Conservation (phyloP, 352 stramenopile genomes). For the Aphanomyces stellatus region DNA sequence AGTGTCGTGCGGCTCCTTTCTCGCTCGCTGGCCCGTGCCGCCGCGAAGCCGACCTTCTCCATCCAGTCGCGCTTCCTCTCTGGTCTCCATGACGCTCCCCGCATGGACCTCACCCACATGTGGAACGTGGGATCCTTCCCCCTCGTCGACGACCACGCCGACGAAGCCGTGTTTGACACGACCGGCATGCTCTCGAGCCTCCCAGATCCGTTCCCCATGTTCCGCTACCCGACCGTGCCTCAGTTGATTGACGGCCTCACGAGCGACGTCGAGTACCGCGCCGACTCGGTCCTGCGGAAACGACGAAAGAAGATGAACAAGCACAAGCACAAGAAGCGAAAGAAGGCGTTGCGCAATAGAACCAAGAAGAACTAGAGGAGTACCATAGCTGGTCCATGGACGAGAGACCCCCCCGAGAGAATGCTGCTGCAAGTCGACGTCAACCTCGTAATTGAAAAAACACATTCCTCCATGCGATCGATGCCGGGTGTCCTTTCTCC, state of each 20-base stretch:
- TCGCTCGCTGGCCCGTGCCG: background rate
- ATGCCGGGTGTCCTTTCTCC: too few relatives aligned
- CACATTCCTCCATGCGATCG: too few relatives aligned
- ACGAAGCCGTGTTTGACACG: constrained; percentile 58
- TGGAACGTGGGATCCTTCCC: constrained; percentile 75
- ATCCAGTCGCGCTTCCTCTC: background rate
- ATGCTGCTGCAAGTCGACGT: too few relatives aligned
- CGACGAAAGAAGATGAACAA: constrained; percentile 91
- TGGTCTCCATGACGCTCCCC: constrained; percentile 18
- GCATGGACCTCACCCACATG: constrained; percentile 47
- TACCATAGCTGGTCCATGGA: background rate
- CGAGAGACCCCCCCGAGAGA: too few relatives aligned
- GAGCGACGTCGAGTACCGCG: constrained; percentile 45
- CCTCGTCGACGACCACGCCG: constrained; percentile 27
- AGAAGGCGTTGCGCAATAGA: constrained; percentile 80
- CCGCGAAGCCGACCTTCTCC: background rate
- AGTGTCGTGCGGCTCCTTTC: background rate
- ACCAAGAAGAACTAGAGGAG: constrained; percentile 81
- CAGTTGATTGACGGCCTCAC: constrained; percentile 56
- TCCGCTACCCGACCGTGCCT: constrained; percentile 29
- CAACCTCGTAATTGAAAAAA: too few relatives aligned
- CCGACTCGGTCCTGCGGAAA: constrained; percentile 84
- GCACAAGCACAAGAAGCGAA: constrained; percentile 88
- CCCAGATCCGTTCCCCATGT: constrained; percentile 47
- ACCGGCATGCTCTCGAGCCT: constrained; percentile 70